phyloP scores from a whole-genome alignment of 768 basidiomycete species.

The Panellus pusillus region DNA sequence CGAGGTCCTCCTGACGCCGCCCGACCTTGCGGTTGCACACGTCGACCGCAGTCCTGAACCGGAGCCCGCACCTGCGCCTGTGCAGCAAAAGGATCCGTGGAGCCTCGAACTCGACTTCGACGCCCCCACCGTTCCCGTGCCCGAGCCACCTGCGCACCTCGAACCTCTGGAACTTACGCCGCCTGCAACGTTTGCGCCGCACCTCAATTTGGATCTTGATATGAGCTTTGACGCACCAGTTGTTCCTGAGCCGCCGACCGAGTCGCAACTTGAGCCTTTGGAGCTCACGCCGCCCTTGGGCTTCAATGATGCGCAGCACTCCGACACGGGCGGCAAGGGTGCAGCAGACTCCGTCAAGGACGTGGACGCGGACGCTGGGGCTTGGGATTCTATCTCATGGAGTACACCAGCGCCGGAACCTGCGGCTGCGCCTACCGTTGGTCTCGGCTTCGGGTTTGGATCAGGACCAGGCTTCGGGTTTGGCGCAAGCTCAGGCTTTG shows the following conservation, averaged over 20 bases:
- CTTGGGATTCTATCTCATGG: conserved; percentile 5
- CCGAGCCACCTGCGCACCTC: not conserved
- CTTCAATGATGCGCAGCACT: no score
- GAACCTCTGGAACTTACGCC: no score
- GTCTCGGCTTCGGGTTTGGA: not conserved
- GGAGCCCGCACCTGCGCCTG: not conserved
- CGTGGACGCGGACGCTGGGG: conserved; percentile 1
- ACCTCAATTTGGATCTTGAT: no score
- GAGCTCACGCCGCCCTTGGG: no score
- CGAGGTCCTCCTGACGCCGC: no score
- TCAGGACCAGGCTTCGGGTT: not conserved
- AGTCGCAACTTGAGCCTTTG: no score
- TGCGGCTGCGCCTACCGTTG: not conserved
- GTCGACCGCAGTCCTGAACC: no score
- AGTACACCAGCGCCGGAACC: conserved; percentile 1
- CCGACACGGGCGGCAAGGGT: no score
- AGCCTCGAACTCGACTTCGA: conserved; percentile 2
- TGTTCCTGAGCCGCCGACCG: no score
- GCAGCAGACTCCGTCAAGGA: not conserved
- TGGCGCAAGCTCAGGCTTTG: not conserved
- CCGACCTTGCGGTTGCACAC: no score
- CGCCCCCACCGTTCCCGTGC: not conserved
- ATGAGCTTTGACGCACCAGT: no score
- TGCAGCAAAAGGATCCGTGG: conserved; percentile 2
- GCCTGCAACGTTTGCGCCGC: no score